Evolutionary conservation across 2,329 filamentous ascomycete species (phyloP), one percentile per base, ranked within the genome.

Genomic region (Aspergillus aculeatus): DNA sequence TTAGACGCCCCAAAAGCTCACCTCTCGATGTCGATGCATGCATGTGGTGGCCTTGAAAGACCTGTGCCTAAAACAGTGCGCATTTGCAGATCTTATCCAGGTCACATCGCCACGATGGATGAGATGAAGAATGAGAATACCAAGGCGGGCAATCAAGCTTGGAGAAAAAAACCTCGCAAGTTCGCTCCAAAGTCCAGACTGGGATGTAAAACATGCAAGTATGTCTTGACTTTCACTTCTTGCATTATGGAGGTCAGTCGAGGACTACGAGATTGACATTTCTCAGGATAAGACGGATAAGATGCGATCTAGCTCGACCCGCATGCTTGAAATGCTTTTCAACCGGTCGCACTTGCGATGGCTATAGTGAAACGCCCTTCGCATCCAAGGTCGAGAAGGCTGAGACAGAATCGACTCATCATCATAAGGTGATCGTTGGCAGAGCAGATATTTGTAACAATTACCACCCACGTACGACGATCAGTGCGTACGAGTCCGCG

Each of bases 171-270:
- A 57, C 74, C 57, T 57, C 76, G 75, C 49, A 73, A 70, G 47
- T 77, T 72, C 35, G 73, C 76, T 56, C 73, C 75, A 62, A 78
- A 77, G 67, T 77, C 75, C 62, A 73, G 69, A 66, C 65, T 73
- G 14, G 75, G 75, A 51, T 78, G 75, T 64, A 76, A 73, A 64
- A 77, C 75, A 47, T 77, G 75, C 75, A 77, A 78, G 75, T 77
- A 58, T 73, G 75, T 69, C 51, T 63, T 58, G 55, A 54, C 56
- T 61, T 51, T 6, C 4, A 21, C 21, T 1, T 52, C 1, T 51
- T 52, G 50, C 50, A 23, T 1, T 4, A 31, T n/a, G 35, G 4
- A 5, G 29, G 14, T 41, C 29, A 38, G 10, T 52, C 12, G 0
- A 23, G 9, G 16, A 41, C 38, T 7, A 7, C 16, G 5, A 16